phyloP scores from a whole-genome alignment of 177 flowering plant species.

The Vitis hybrid region DNA sequence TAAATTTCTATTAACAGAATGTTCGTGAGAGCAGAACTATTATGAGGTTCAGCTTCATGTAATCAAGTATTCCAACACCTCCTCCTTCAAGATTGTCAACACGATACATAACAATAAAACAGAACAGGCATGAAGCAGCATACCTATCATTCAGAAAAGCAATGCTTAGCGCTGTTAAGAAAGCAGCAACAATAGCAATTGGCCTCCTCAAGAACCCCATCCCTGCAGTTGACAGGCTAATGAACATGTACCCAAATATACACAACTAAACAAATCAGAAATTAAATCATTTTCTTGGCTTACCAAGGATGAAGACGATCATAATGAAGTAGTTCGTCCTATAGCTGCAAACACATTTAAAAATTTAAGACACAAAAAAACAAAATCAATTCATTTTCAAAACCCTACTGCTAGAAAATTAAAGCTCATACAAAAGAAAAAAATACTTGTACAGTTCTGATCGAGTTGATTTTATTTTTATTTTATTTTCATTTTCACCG shows the following conservation, averaged over 20 bases:
- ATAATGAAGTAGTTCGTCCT: constrained; percentile 89
- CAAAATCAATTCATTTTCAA: background rate
- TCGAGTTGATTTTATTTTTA: no score
- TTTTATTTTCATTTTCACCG: no score
- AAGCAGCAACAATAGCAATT: constrained; percentile 80
- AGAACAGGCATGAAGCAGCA: background rate
- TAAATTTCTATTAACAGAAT: no score
- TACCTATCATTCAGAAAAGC: constrained; percentile 95
- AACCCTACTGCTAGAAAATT: background rate
- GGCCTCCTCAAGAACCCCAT: constrained; percentile 89
- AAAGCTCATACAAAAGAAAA: background rate
- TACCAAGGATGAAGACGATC: constrained; percentile 81
- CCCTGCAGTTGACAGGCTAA: constrained; percentile 35
- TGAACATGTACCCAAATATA: background rate
- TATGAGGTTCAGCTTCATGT: no score
- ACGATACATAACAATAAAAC: background rate
- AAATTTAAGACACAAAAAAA: background rate
- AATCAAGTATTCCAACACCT: background rate
- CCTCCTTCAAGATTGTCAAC: background rate
- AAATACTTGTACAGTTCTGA: no score
- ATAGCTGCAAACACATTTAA: constrained; percentile 59
- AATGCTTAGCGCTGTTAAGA: constrained; percentile 69
- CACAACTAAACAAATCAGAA: background rate
- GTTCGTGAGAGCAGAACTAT: no score
- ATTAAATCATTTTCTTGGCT: constrained; percentile 10